A percentile compares a stretch with the other conserved stretches of the same genome.
Evolutionary conservation across 1,284 basidiomycete species (phyloP).

Genomic region (Moniliella sp.): DNA sequence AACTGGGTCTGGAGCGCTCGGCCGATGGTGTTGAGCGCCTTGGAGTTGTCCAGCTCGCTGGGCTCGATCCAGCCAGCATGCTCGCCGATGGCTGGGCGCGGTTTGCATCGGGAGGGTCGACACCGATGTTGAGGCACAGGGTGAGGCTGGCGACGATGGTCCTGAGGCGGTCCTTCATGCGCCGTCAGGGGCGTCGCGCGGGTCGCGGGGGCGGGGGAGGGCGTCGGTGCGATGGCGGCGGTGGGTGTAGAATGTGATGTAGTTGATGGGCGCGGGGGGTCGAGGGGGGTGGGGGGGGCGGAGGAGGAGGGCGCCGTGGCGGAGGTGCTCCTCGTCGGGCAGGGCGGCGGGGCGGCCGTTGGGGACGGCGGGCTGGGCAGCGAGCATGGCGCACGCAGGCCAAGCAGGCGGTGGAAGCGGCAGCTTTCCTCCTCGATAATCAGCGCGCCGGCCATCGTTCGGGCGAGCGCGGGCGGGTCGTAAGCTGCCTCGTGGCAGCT

Average conservation of each 20-base stretch:
- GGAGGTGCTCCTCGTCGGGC: too few species aligned
- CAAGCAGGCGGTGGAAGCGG: too few species aligned
- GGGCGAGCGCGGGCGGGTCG: too few species aligned
- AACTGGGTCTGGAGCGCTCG: slow-evolving; percentile 85
- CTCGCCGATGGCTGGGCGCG: slow-evolving; percentile 91
- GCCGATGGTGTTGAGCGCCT: slow-evolving; percentile 46
- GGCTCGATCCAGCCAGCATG: slow-evolving; percentile 96
- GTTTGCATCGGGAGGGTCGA: slow-evolving; percentile 86
- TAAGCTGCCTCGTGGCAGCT: too few species aligned
- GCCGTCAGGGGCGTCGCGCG: slow-evolving; percentile 46
- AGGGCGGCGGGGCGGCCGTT: too few species aligned
- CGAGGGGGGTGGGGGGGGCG: too few species aligned
- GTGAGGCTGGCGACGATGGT: slow-evolving; percentile 81
- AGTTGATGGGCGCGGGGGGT: too few species aligned
- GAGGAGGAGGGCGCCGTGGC: too few species aligned
- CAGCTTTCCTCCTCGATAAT: too few species aligned
- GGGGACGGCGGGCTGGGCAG: too few species aligned
- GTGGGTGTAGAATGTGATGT: slow-evolving; percentile 30
- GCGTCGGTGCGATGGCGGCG: slow-evolving; percentile 71
- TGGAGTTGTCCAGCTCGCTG: slow-evolving; percentile 47
- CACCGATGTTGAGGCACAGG: slow-evolving; percentile 85
- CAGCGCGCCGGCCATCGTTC: too few species aligned
- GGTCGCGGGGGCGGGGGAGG: slow-evolving; percentile 50
- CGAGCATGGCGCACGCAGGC: too few species aligned
- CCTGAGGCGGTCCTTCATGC: slow-evolving; percentile 56